These are phyloP conservation scores for Boletus subcaerulescens DNA, from an alignment of 768 basidiomycete genomes.

Conservation along the genomic window DNA sequence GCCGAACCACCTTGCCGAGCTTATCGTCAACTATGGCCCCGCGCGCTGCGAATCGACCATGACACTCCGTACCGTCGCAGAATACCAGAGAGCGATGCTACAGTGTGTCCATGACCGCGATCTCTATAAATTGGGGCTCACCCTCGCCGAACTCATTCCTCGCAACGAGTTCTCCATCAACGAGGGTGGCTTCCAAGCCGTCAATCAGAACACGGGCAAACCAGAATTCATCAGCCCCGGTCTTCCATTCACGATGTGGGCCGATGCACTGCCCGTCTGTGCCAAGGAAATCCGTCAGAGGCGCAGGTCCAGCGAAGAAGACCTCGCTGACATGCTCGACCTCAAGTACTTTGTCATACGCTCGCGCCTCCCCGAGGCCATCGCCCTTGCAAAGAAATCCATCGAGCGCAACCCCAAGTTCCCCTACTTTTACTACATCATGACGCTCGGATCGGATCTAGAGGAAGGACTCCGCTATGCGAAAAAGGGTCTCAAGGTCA, in stretches of 20 bases:
- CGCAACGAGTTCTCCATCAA: conserved; percentile 59
- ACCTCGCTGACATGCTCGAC: conserved; percentile 62
- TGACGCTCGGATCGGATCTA: conserved; percentile 48
- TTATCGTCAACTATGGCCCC: conserved; percentile 48
- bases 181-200: conserved; percentile 52
- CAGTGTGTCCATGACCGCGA: conserved; percentile 44
- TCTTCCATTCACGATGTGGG: conserved; percentile 58
- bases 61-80: conserved; percentile 37
- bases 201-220: conserved; percentile 42
- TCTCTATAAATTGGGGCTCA: conserved; percentile 49
- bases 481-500: conserved; percentile 65
- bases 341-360: conserved; percentile 57
- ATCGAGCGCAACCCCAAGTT: conserved; percentile 55
- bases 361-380: conserved; percentile 46
- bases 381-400: conserved; percentile 43
- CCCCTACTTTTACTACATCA: conserved; percentile 64
- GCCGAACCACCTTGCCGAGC: conserved; percentile 44
- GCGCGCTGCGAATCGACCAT: conserved; percentile 46
- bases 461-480: conserved; percentile 55
- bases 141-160: conserved; percentile 48
- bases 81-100: conserved; percentile 56
- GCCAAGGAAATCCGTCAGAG: conserved; percentile 52
- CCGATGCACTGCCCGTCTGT: conserved; percentile 57
- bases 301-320: conserved; percentile 40
- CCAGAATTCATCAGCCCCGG: conserved; percentile 44